A percentile compares a stretch with the other conserved stretches of the same genome.
phyloP scores from a whole-genome alignment of 768 basidiomycete species.

The Tulasnella sp. region DNA sequence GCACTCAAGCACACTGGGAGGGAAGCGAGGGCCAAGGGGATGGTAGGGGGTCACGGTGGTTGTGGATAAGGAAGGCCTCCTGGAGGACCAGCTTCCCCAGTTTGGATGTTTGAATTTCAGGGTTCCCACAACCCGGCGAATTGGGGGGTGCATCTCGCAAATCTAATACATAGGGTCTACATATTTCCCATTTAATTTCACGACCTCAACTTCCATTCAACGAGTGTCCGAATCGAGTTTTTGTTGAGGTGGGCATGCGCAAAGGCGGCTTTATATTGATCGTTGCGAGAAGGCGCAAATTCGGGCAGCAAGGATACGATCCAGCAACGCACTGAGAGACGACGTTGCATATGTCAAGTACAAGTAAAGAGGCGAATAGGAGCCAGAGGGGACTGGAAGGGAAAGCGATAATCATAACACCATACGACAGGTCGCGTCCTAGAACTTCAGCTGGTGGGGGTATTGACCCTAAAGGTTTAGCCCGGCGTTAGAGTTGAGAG shows the following conservation, averaged over 20 bases:
- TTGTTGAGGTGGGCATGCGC: too few species aligned
- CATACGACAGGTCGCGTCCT: constrained; percentile 21
- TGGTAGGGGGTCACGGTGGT: too few species aligned
- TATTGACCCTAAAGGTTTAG: constrained; percentile 55
- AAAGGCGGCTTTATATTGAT: too few species aligned
- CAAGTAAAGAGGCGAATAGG: neutral
- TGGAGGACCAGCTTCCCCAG: neutral
- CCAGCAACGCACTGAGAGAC: neutral
- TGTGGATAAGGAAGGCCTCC: neutral
- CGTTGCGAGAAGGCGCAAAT: too few species aligned
- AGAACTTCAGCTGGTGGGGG: constrained; percentile 93
- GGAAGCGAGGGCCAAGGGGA: neutral
- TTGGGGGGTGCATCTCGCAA: neutral
- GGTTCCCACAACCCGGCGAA: neutral
- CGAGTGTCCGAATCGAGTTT: too few species aligned
- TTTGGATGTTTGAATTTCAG: too few species aligned
- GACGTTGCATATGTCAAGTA: neutral
- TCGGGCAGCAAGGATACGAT: too few species aligned
- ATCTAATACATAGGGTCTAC: too few species aligned
- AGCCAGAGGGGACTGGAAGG: neutral
- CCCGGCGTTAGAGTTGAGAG: neutral
- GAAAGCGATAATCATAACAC: constrained; percentile 2
- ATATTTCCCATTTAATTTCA: too few species aligned
- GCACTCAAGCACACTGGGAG: neutral
- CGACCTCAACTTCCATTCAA: too few species aligned